Evolutionary conservation across 192 early-diverging fungal species (phyloP).

Genomic region (Chytriomyces confervae): DNA sequence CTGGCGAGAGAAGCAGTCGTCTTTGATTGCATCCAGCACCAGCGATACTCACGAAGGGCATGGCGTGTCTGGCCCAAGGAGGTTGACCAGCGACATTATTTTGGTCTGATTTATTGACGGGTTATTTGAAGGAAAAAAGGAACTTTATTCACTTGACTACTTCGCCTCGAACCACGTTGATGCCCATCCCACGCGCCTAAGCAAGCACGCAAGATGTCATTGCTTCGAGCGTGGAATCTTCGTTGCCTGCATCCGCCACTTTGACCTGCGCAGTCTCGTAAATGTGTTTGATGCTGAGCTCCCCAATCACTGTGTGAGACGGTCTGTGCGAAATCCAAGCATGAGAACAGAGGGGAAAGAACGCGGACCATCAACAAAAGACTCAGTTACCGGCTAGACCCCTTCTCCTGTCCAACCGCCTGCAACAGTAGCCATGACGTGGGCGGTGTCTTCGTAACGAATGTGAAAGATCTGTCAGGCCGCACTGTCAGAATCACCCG

Average conservation of each 20-base stretch:
- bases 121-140: too few relatives aligned
- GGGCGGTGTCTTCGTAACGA: constrained; percentile 84
- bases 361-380: too few relatives aligned
- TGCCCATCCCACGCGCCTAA: constrained; percentile 80
- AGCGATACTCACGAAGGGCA: too few relatives aligned
- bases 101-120: too few relatives aligned
- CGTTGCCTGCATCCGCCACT: constrained; percentile 76
- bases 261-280: constrained; percentile 95
- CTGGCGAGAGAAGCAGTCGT: too few relatives aligned
- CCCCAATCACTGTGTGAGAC: background rate
- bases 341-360: too few relatives aligned
- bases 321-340: background rate
- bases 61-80: too few relatives aligned
- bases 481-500: constrained; percentile 84
- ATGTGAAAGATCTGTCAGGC: constrained; percentile 91
- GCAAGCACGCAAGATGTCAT: constrained; percentile 79
- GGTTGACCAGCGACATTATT: too few relatives aligned
- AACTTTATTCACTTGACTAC: background rate
- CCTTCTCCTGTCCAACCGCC: constrained; percentile 31
- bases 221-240: constrained; percentile 69
- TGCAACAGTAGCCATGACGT: constrained; percentile 79
- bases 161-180: constrained; percentile 71
- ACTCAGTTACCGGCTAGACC: background rate
- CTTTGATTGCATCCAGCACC: too few relatives aligned
- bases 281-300: constrained; percentile 65